Evolutionary conservation across 257 asterid species (phyloP).

Genomic region (Gynochthodes officinalis): DNA sequence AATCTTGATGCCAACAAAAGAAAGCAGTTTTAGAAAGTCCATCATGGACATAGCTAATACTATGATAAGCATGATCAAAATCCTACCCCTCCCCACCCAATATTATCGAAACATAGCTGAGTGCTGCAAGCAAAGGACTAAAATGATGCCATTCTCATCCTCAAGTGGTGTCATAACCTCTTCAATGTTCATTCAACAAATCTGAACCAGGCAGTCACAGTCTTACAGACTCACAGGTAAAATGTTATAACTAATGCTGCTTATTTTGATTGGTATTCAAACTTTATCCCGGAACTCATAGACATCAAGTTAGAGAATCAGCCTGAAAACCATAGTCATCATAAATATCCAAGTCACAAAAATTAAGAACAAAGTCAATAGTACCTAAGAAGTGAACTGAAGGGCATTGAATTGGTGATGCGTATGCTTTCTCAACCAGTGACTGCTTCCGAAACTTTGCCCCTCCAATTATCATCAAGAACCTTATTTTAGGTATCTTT

Average conservation of each 20-base stretch:
- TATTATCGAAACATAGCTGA: background rate
- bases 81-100: background rate
- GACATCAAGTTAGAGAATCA: background rate
- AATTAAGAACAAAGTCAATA: background rate
- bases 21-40: background rate
- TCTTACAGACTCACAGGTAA: background rate
- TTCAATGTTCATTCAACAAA: background rate
- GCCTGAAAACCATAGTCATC: background rate
- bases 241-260: background rate
- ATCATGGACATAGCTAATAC: background rate
- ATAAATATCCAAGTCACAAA: background rate
- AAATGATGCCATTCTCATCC: background rate
- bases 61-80: background rate
- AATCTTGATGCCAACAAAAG: background rate
- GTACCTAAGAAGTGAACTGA: conserved; percentile 88
- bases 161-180: background rate
- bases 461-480: conserved; percentile 73
- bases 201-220: background rate
- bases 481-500: conserved; percentile 60
- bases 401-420: conserved; percentile 51
- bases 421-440: conserved; percentile 58
- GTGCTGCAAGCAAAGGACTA: background rate
- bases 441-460: conserved; percentile 56
- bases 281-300: background rate
- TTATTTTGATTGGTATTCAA: background rate